Evolutionary conservation across 305 asterid species (phyloP).

Genomic region (Solanum hybrid): DNA sequence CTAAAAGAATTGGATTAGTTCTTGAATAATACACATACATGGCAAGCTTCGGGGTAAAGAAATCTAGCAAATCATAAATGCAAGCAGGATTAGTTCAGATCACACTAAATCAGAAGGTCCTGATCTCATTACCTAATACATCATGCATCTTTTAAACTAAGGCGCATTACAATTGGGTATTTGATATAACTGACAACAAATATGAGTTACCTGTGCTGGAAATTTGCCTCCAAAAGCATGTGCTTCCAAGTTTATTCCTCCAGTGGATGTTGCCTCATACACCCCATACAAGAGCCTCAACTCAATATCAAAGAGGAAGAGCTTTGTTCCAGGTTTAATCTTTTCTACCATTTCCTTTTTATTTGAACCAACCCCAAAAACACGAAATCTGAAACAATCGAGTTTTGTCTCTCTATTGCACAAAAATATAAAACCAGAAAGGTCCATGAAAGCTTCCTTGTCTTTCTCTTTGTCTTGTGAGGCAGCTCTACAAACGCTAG

Average conservation of each 20-base stretch:
- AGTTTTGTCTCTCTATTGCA: conserved; percentile 57
- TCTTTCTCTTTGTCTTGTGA: conserved; percentile 17
- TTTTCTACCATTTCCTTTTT: conserved; percentile 38
- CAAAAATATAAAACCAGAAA: conserved; percentile 67
- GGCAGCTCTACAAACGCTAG: conserved; percentile 17
- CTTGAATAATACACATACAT: not conserved
- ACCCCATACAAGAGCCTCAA: conserved; percentile 61
- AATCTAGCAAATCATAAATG: not conserved
- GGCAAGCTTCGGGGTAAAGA: not conserved
- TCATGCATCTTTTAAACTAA: not conserved
- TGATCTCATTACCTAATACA: not conserved
- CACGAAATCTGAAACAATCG: conserved; percentile 62
- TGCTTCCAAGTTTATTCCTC: conserved; percentile 57
- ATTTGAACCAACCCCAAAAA: conserved; percentile 67
- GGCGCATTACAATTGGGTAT: not conserved
- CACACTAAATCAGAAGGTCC: not conserved
- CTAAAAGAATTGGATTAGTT: not conserved
- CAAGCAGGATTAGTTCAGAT: not conserved
- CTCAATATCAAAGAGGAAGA: conserved; percentile 61
- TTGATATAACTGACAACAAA: not conserved
- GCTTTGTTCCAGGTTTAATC: conserved; percentile 58
- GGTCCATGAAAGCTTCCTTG: conserved; percentile 11
- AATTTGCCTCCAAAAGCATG: conserved; percentile 61
- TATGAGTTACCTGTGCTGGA: conserved; percentile 69
- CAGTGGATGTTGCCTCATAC: conserved; percentile 62